A percentile compares a stretch with the other conserved stretches of the same genome.
Conservation (phyloP, 129 eudicot genomes). For the Smallanthus sonchifolius region DNA sequence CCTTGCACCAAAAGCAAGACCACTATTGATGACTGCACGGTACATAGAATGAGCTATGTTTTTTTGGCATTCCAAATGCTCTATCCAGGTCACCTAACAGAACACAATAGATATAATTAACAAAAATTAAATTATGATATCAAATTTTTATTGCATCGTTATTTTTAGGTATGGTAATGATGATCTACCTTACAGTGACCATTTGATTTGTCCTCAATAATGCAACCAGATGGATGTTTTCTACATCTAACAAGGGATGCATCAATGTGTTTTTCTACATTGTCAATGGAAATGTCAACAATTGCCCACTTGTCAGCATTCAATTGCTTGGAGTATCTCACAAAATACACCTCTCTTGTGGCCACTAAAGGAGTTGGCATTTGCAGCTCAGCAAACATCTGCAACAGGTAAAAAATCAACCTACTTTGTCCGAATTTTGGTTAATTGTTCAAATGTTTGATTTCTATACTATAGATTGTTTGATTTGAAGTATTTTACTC, state of each 20-base stretch:
- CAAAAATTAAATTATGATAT: not conserved
- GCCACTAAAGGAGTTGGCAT: constrained; percentile 88
- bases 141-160: not conserved
- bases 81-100: constrained; percentile 91
- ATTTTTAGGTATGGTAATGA: not conserved
- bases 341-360: constrained; percentile 82
- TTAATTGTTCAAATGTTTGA: not conserved
- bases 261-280: constrained; percentile 59
- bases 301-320: constrained; percentile 79
- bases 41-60: constrained; percentile 58
- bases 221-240: constrained; percentile 93
- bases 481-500: constrained; percentile 20
- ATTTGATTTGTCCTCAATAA: constrained; percentile 72
- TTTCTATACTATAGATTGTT: not conserved
- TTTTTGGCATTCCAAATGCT: constrained; percentile 81
- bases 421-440: constrained; percentile 5
- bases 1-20: constrained; percentile 91
- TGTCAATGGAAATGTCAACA: constrained; percentile 82
- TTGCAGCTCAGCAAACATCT: constrained; percentile 97
- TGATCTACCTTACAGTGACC: constrained; percentile 83
- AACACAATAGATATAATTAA: constrained; percentile 3
- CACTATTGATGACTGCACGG: constrained; percentile 71
- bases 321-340: constrained; percentile 73
- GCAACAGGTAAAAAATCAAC: constrained; percentile 15
- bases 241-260: constrained; percentile 68